Evolutionary conservation across 169 alveolate genomes (phyloP).

Genomic region (Plasmodium adleri): DNA sequence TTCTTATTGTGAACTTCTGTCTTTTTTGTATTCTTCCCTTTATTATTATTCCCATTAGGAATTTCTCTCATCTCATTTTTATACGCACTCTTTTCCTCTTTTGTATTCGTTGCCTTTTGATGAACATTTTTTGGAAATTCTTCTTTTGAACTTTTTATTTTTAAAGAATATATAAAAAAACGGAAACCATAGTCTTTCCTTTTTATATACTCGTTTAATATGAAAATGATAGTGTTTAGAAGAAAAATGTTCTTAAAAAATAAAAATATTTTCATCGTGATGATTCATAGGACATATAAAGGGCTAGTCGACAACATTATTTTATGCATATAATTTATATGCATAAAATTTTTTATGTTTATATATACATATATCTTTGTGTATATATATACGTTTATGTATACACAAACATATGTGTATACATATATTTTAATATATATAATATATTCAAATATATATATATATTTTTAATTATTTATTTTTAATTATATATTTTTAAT

Average conservation of each 20-base stretch:
- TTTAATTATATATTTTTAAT: too few relatives aligned
- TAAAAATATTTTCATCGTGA: conserved; percentile 40
- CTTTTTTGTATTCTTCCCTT: neutral
- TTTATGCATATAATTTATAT: too few relatives aligned
- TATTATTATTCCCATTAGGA: neutral
- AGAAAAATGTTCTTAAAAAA: conserved; percentile 49
- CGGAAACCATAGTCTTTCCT: conserved; percentile 17
- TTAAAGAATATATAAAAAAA: conserved; percentile 49
- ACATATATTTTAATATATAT: too few relatives aligned
- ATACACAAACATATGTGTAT: too few relatives aligned
- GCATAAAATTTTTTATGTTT: too few relatives aligned
- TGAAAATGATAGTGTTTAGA: conserved; percentile 21
- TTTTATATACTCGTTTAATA: conserved; percentile 45
- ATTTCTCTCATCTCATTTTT: neutral
- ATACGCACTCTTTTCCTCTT: neutral
- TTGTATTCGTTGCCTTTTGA: neutral
- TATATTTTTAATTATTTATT: too few relatives aligned
- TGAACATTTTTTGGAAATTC: conserved; percentile 7
- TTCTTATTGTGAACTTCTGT: neutral
- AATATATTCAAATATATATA: too few relatives aligned
- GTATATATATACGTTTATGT: too few relatives aligned
- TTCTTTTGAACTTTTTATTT: conserved; percentile 23
- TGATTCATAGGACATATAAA: neutral
- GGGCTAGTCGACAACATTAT: too few relatives aligned
- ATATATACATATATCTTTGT: too few relatives aligned